Percentiles rank a stretch among this genome's conserved stretches.
These are phyloP conservation scores for Tulasnella sp. DNA, from an alignment of 768 basidiomycete genomes.

Conservation along the genomic window DNA sequence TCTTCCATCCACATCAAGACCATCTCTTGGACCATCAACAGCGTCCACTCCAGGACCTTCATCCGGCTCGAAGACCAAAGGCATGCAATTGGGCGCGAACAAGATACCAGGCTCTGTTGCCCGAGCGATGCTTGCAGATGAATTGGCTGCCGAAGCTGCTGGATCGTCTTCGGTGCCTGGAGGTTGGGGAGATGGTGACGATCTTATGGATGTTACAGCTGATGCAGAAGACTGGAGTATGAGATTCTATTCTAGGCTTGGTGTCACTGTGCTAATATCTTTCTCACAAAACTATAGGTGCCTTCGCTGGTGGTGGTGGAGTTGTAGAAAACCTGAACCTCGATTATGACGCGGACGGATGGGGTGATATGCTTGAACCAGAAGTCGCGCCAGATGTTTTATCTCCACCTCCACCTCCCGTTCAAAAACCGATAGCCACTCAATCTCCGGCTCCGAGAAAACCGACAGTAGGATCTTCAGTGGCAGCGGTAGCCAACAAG, in stretches of 20 bases:
- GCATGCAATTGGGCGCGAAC: conserved; percentile 55
- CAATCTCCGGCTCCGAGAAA: conserved; percentile 6
- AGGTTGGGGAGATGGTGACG: conserved; percentile 21
- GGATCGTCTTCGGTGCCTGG: conserved; percentile 18
- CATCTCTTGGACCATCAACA: conserved; percentile 1
- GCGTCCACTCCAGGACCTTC: conserved; percentile 19
- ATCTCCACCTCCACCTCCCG: conserved; percentile 5
- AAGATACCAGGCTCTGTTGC: conserved; percentile 31
- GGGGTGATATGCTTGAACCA: conserved; percentile 17
- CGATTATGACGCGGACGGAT: conserved; percentile 10
- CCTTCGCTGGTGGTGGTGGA: conserved; percentile 48
- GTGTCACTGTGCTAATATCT: background rate
- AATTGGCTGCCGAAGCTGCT: conserved; percentile 44
- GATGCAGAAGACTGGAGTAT: conserved; percentile 92
- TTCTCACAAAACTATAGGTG: conserved; percentile 33
- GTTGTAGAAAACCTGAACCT: conserved; percentile 8
- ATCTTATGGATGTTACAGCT: conserved; percentile 80
- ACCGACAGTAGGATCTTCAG: background rate
- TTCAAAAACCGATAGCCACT: background rate
- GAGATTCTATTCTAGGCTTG: conserved; percentile 23
- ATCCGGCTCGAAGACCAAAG: conserved; percentile 33
- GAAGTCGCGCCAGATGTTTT: background rate
- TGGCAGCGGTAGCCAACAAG: background rate
- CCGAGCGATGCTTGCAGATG: conserved; percentile 35
- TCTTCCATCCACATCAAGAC: background rate